phyloP scores from a whole-genome alignment of 139 green algal genomes.

The Haematococcus lacustris region DNA sequence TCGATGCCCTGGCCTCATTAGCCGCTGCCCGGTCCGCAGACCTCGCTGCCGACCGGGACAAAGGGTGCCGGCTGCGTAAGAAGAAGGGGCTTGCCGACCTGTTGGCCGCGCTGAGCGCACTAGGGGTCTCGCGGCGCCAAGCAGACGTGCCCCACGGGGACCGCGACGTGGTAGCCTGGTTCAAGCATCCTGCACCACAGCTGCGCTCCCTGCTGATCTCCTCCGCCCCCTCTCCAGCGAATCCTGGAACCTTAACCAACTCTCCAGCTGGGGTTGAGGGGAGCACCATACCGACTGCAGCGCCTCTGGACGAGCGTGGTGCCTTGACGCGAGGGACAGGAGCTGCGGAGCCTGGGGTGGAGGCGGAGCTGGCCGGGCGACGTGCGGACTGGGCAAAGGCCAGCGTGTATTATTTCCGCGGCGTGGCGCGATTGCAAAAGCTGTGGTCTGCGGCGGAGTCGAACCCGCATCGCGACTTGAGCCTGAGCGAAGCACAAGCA shows the following conservation, averaged over 20 bases:
- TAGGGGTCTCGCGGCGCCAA: constrained; percentile 56
- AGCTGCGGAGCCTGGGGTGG: too few species aligned
- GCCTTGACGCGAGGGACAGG: too few species aligned
- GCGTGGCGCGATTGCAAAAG: constrained; percentile 76
- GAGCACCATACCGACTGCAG: constrained; percentile 4
- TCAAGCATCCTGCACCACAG: constrained; percentile 48
- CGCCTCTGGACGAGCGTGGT: too few species aligned
- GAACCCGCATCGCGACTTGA: constrained; percentile 70
- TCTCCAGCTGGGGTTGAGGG: too few species aligned
- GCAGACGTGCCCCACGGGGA: constrained; percentile 50
- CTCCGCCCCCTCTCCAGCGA: not conserved
- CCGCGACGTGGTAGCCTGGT: constrained; percentile 38
- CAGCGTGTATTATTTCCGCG: constrained; percentile 75
- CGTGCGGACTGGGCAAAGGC: constrained; percentile 47
- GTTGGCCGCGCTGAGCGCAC: constrained; percentile 49
- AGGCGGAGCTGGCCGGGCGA: too few species aligned
- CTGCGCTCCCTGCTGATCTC: too few species aligned
- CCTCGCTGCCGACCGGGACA: constrained; percentile 49
- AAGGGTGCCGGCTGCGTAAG: constrained; percentile 74
- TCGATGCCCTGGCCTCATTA: constrained; percentile 48
- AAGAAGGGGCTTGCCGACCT: constrained; percentile 88
- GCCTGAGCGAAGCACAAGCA: constrained; percentile 52
- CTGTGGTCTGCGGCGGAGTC: constrained; percentile 45
- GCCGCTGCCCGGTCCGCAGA: constrained; percentile 42
- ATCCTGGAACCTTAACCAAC: not conserved